A percentile compares a stretch with the other conserved stretches of the same genome.
Conservation (phyloP, 2,329 filamentous ascomycete species). For the Fusarium sp. region DNA sequence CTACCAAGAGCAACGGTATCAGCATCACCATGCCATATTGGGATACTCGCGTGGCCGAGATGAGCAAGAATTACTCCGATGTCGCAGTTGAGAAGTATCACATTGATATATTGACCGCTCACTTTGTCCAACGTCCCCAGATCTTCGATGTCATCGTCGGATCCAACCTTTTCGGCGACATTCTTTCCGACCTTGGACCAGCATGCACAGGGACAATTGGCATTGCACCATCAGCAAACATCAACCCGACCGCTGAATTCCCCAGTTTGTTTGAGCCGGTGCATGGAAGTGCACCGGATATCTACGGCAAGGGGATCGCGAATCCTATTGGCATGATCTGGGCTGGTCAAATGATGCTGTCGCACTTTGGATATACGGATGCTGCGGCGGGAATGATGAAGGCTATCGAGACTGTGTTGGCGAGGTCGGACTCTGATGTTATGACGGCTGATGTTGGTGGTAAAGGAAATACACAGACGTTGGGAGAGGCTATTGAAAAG, state of each 20-base stretch:
- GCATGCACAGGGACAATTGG: conserved; percentile 77
- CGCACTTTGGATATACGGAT: conserved; percentile 40
- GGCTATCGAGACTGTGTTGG: conserved; percentile 73
- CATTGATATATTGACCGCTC: conserved; percentile 73
- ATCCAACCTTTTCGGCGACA: conserved; percentile 73
- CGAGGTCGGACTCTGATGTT: conserved; percentile 49
- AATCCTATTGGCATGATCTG: conserved; percentile 80
- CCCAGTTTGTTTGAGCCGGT: conserved; percentile 73
- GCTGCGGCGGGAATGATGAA: conserved; percentile 65
- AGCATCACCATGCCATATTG: conserved; percentile 76
- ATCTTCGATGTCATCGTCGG: conserved; percentile 72
- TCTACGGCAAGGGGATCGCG: conserved; percentile 77
- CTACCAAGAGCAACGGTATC: conserved; percentile 75
- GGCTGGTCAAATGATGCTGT: conserved; percentile 72
- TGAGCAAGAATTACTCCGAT: conserved; percentile 67
- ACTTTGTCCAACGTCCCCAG: conserved; percentile 70
- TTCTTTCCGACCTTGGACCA: conserved; percentile 77
- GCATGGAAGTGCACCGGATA: conserved; percentile 79
- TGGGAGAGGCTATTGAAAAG: conserved; percentile 38
- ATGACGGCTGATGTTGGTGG: conserved; percentile 50
- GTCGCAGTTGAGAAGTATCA: conserved; percentile 73
- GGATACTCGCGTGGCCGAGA: conserved; percentile 68
- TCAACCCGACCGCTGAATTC: conserved; percentile 67
- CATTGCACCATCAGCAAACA: conserved; percentile 76
- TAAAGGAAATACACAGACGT: conserved; percentile 36